Evolutionary conservation across 2,329 filamentous ascomycete genomes (phyloP), one percentile per base, ranked within the genome.

Genomic region (Fonsecaea nubica): DNA sequence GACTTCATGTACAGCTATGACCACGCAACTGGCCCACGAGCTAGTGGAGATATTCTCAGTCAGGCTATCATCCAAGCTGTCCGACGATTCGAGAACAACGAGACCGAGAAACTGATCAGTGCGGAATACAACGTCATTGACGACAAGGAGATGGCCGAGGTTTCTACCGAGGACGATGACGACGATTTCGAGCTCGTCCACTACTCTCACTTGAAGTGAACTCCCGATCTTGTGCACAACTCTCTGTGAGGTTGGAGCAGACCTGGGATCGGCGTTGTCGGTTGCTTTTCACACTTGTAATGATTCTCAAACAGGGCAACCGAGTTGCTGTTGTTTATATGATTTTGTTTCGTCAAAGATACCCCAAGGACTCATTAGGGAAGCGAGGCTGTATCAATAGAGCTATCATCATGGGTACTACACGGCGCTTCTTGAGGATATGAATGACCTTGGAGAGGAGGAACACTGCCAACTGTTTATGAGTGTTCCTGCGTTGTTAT

Each of bases 61-160:
- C 79, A 80, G 15, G 86, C 86, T 10, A 78, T 89, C 38, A 81
- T 80, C 63, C 83, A 86, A 75, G 86, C 86, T 1, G 83, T 88
- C 48, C 83, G 86, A 78, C 82, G 81, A 69, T 89, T 83, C 73
- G 86, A 89, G 77, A 84, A 82, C 68, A 83, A 83, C 72, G 83
- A 86, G 77, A 88, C 85, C 1, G 84, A 87, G 76, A 86, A 86
- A 77, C 75, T 89, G 56, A 83, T 87, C 75, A 85, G 83, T 77
- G 81, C 82, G 63, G 86, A 88, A 77, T 89, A 88, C 72, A 86
- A 88, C 73, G 72, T 83, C 79, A 71, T 82, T 32, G 73, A 73
- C 18, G 76, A 78, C 60, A 75, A 77, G 53, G 70, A 75, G n/a
- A 70, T 77, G 38, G 78, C 79, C 66, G 78, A 80, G 42, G 74